phyloP scores from a whole-genome alignment of 331 rosid species.

The Stylosanthes scabra region DNA sequence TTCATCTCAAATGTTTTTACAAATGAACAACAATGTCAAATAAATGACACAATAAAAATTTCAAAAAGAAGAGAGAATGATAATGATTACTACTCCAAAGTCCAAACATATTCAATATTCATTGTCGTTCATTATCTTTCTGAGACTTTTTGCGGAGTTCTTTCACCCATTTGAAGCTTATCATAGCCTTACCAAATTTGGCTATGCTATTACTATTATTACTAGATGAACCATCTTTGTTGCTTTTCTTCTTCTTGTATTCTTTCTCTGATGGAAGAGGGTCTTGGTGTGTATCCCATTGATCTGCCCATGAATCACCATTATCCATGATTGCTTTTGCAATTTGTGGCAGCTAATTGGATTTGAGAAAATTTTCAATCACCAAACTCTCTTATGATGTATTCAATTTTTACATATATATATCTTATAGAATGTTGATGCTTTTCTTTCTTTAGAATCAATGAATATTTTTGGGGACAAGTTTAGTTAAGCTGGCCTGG shows the following conservation, averaged over 20 bases:
- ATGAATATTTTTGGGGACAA: conserved; percentile 28
- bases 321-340: conserved; percentile 55
- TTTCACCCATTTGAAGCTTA: conserved; percentile 82
- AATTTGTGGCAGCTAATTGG: not conserved
- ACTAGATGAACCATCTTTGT: conserved; percentile 50
- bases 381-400: not conserved
- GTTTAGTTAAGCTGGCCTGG: conserved; percentile 20
- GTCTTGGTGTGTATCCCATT: conserved; percentile 82
- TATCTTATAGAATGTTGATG: not conserved
- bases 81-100: no score
- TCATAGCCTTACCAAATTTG: conserved; percentile 53
- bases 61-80: not conserved
- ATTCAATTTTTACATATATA: conserved; percentile 40
- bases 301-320: conserved; percentile 90
- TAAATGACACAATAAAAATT: not conserved
- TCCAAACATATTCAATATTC: not conserved
- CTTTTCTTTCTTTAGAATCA: conserved; percentile 25
- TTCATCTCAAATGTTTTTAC: not conserved
- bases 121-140: conserved; percentile 46
- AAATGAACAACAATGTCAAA: not conserved
- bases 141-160: conserved; percentile 61
- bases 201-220: conserved; percentile 24
- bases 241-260: conserved; percentile 57
- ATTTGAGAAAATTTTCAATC: conserved; percentile 1
- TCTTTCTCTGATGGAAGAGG: conserved; percentile 62